Percentiles rank a stretch among this genome's conserved stretches.
These are phyloP conservation scores for Ophiostoma novo-ulmi DNA, from an alignment of 2,329 filamentous ascomycete genomes.

Conservation along the genomic window DNA sequence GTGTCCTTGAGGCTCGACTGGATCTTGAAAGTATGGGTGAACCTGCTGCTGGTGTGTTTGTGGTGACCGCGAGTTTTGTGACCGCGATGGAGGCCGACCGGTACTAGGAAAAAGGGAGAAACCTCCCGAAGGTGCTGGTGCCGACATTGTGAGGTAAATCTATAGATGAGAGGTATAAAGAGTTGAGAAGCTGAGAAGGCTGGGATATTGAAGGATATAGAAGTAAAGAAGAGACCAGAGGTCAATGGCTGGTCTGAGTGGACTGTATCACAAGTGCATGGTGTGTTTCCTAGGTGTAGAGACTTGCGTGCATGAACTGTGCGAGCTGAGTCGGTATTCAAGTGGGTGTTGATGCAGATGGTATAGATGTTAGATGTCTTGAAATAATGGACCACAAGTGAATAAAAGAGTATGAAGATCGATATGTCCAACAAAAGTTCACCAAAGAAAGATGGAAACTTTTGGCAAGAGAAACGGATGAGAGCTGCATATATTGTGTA, in stretches of 20 bases:
- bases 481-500: slow-evolving; percentile 14
- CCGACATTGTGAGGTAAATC: slow-evolving; percentile 35
- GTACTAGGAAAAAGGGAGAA: slow-evolving; percentile 57
- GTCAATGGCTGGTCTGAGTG: neutral
- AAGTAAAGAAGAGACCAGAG: neutral
- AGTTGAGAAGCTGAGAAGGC: neutral
- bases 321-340: neutral
- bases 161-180: neutral
- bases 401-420: neutral
- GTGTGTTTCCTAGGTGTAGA: neutral
- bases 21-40: neutral
- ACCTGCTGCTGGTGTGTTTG: slow-evolving; percentile 36
- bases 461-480: neutral
- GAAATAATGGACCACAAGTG: neutral
- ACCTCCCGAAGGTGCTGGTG: slow-evolving; percentile 40
- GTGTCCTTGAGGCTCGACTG: slow-evolving; percentile 20
- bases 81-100: slow-evolving; percentile 42
- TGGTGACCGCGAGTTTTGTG: slow-evolving; percentile 38
- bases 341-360: neutral
- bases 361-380: neutral
- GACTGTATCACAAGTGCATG: neutral
- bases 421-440: neutral
- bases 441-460: neutral
- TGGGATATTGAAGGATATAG: neutral
- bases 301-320: neutral